Evolutionary conservation across 306 rosid species (phyloP), one percentile per base, ranked within the genome.

Genomic region (Aeschynomene evenia): DNA sequence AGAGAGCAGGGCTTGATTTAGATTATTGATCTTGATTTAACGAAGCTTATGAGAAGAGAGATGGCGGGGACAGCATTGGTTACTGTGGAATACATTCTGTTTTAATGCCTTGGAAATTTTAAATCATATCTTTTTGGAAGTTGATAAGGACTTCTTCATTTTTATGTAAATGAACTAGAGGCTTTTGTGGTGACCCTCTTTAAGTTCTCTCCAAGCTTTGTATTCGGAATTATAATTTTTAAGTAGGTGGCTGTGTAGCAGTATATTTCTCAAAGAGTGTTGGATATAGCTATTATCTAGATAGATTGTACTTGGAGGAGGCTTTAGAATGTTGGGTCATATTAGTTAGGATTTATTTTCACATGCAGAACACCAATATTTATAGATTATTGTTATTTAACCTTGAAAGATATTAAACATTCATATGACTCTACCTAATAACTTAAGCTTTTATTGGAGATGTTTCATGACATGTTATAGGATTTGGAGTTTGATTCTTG

Each of bases 21-120:
- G 50, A n/a, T 58, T 15, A n/a, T 48, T 68, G 13, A 10, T 13
- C 61, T 46, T 65, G 45, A 43, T 69, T 72, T 73, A 49, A 62
- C 48, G 9, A 67, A n/a, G 19, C 61, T 52, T 59, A 43, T 26
- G 10, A 34, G 29, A 58, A 40, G 60, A 64, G 34, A 15, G 65
- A 74, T 52, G 56, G 34, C 71, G 36, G 33, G 20, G 72, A 16
- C 14, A 21, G 29, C 45, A 39, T 48, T 55, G 73, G 46, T 74
- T 74, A 49, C 65, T 16, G 13, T 42, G 18, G 40, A 50, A 18
- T 59, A 8, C 24, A 46, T 26, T 74, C 29, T 57, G 23, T 54
- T 79, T 36, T 54, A 37, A 79, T 62, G 68, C 20, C 54, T 14
- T 68, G 37, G 21, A 22, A 46, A 31, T 29, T 33, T 60, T 10